Conservation (phyloP, 2,329 filamentous ascomycete species). For the Venturia asperata region DNA sequence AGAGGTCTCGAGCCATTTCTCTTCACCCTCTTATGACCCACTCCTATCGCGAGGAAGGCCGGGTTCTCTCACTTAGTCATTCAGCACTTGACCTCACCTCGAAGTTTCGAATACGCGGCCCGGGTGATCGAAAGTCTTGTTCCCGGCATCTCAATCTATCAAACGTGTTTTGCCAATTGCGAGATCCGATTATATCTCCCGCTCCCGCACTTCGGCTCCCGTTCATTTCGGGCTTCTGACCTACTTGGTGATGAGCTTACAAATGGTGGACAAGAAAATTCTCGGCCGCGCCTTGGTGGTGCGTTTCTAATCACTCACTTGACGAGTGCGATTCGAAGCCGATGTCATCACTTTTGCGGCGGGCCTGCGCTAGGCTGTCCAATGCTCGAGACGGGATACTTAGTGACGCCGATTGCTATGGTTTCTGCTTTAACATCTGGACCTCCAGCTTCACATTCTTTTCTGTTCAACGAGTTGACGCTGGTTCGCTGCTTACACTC, state of each 20-base stretch:
- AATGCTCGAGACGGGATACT: not conserved
- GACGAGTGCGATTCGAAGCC: not conserved
- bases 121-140: not conserved
- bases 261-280: not conserved
- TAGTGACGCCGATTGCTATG: not conserved
- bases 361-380: not conserved
- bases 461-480: not conserved
- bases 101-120: not conserved
- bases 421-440: not conserved
- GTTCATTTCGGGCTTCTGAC: slow-evolving; percentile 6
- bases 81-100: not conserved
- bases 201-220: not conserved
- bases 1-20: not conserved
- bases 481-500: slow-evolving; percentile 6
- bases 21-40: not conserved
- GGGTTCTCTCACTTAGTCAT: not conserved
- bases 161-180: not conserved
- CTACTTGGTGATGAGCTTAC: not conserved
- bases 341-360: not conserved
- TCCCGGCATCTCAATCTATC: not conserved
- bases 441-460: not conserved
- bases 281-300: not conserved
- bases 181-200: not conserved
- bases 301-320: not conserved
- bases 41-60: not conserved